phyloP scores from a whole-genome alignment of 352 stramenopile genomes.

The Phytophthora brassicae region DNA sequence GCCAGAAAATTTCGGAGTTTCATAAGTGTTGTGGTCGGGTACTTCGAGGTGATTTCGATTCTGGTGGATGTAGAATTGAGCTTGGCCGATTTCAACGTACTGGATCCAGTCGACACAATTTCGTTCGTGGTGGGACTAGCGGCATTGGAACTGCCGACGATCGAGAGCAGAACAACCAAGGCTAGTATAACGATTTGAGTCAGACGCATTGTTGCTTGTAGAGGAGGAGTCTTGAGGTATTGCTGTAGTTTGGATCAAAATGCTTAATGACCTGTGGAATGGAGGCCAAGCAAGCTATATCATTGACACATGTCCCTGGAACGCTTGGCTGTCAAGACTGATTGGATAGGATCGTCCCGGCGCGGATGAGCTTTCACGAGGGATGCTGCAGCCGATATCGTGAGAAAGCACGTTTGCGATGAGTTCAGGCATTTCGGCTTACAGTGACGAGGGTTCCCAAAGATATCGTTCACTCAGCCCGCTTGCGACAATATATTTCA shows the following conservation, averaged over 20 bases:
- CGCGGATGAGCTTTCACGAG: too few species aligned
- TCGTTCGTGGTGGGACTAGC: conserved; percentile 13
- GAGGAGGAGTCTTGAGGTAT: background rate
- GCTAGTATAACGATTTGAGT: conserved; percentile 7
- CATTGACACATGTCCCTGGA: too few species aligned
- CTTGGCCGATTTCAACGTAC: conserved; percentile 6
- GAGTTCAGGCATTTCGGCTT: too few species aligned
- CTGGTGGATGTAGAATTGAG: conserved; percentile 8
- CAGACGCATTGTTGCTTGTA: conserved; percentile 9
- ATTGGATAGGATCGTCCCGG: too few species aligned
- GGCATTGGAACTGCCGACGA: background rate
- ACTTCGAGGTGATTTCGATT: background rate
- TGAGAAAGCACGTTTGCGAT: too few species aligned
- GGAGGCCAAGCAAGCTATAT: background rate
- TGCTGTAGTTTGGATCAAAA: conserved; percentile 2
- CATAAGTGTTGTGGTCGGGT: background rate
- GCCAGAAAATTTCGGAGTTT: conserved; percentile 1
- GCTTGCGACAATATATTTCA: too few species aligned
- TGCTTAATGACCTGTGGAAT: conserved; percentile 9
- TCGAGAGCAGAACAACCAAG: conserved; percentile 8
- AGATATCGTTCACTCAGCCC: too few species aligned
- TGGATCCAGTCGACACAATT: background rate
- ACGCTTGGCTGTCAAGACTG: too few species aligned
- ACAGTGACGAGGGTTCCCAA: too few species aligned
- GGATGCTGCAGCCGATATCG: too few species aligned